These are phyloP conservation scores for Cercospora sp. DNA, from an alignment of 2,329 filamentous ascomycete species.

Conservation along the genomic window DNA sequence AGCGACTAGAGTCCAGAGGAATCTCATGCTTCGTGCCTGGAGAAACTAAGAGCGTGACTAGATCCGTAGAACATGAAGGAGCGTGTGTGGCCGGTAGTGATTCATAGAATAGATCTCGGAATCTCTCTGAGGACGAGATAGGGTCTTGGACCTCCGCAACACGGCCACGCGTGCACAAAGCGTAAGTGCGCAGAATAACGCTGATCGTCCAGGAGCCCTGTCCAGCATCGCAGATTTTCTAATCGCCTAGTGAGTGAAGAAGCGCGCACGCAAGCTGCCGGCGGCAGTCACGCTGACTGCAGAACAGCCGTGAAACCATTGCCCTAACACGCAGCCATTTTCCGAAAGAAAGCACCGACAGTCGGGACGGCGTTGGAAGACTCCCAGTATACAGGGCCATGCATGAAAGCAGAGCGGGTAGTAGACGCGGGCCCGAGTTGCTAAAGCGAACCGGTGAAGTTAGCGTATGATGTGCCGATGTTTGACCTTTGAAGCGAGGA, in stretches of 20 bases:
- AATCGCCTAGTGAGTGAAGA: background rate
- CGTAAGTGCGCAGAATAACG: background rate
- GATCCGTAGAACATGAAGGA: background rate
- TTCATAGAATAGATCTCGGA: background rate
- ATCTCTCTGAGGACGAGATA: background rate
- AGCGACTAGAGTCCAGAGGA: constrained; percentile 12
- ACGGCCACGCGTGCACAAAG: background rate
- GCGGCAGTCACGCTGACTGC: background rate
- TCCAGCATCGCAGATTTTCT: background rate
- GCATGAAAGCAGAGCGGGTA: background rate
- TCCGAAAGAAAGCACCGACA: background rate
- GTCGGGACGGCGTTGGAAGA: background rate
- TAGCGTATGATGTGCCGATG: background rate
- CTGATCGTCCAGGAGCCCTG: background rate
- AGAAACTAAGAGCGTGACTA: background rate
- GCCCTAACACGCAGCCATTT: background rate
- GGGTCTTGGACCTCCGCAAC: background rate
- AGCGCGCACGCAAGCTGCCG: background rate
- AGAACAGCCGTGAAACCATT: background rate
- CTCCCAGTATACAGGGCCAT: background rate
- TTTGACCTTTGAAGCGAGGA: constrained; percentile 9
- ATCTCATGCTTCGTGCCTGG: constrained; percentile 14
- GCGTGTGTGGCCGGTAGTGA: background rate
- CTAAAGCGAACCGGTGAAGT: background rate
- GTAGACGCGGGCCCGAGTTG: background rate